Conservation (phyloP, 202 grass and related monocot species). For the Saccharum hybrid region DNA sequence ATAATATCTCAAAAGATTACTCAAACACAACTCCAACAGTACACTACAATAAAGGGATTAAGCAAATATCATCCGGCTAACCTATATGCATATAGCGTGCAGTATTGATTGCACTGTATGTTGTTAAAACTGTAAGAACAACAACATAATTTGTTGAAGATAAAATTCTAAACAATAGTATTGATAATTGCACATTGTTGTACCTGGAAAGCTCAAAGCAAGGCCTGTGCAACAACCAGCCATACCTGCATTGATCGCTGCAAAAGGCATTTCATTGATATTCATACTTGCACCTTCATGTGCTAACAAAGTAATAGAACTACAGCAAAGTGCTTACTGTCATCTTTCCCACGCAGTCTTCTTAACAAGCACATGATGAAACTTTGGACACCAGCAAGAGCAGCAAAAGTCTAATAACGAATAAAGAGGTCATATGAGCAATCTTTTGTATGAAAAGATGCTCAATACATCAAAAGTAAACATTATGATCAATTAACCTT, state of each 20-base stretch:
- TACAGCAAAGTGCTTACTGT: no score
- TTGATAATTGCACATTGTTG: not conserved
- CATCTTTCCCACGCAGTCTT: no score
- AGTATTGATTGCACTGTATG: not conserved
- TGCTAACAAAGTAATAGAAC: no score
- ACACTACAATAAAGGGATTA: no score
- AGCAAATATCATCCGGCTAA: no score
- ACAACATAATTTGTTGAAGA: not conserved
- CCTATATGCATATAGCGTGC: no score
- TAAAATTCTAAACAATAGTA: not conserved
- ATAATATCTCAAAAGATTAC: not conserved
- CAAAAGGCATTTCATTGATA: constrained; percentile 27
- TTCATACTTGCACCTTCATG: no score
- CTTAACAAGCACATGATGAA: no score
- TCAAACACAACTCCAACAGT: no score
- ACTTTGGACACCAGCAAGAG: no score
- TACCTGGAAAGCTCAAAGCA: constrained; percentile 92
- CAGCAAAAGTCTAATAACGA: constrained; percentile 54
- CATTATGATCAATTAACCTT: constrained; percentile 59
- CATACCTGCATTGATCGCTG: constrained; percentile 75
- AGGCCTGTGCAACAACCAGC: constrained; percentile 82
- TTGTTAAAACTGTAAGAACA: not conserved
- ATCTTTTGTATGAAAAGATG: not conserved
- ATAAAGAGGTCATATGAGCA: constrained; percentile 5
- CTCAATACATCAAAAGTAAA: constrained; percentile 5